Evolutionary conservation across 2,329 filamentous ascomycete genomes (phyloP), one percentile per base, ranked within the genome.

Genomic region (Sclerotinia spermophila): DNA sequence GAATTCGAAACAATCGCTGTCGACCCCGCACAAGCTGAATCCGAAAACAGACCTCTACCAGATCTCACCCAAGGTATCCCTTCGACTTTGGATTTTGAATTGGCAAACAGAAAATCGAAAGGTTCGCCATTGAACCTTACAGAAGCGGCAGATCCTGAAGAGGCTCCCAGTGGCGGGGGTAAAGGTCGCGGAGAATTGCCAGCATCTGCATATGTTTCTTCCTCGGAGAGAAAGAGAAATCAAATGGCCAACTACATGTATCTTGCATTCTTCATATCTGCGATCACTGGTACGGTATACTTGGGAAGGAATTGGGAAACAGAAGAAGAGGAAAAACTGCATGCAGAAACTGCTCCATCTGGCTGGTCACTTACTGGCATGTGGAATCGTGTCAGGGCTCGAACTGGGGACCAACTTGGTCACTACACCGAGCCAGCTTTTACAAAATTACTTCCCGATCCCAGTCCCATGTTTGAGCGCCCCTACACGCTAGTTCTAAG

Each of bases 401-500:
- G 96, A 68, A 84, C 93, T 76, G 86, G 85, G 72, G 90, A 92
- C 74, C 88, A 93, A 71, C 86, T 96, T 72, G 92, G 90, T 75
- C 98, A 98, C 84, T 99, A 98, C 84, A 95, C 95, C 75, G 95
- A 98, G 78, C 96, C 96, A 4, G 91, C 94, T 13, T 98, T 98
- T 81, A 90, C 93, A 71, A 97, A 97, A 84, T 86, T 99, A 71
- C 86, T 99, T 30, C 96, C 93, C 10, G 91, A 95, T 75, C 86
- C 89, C 55, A 90, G 97, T 74, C 92, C 93, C 27, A 87, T 88
- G 69, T 90, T 94, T 78, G 90, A 92, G 76, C 92, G 92, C 62
- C 95, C 95, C 15, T 97, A 97, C 81, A 98, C 96, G 0, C 86
- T 99, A 42, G 95, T 97, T 42, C 85, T 99, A 76, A 96, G 92